Evolutionary conservation across 1,284 basidiomycete species (phyloP).

Genomic region (Ganoderma meredithae): DNA sequence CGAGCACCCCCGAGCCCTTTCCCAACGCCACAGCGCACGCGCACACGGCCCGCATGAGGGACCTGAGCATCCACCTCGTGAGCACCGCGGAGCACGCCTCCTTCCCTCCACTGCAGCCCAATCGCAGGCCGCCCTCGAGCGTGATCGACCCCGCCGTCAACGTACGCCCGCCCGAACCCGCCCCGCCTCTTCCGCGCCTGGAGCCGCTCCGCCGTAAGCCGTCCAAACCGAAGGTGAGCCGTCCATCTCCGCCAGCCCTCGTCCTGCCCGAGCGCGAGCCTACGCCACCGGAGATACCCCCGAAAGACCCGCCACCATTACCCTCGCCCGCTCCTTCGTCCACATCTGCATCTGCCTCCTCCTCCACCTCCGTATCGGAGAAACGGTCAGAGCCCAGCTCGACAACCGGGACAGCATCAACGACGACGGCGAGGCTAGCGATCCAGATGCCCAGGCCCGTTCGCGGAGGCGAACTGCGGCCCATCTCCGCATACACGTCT

Average conservation of each 20-base stretch:
- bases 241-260: not conserved
- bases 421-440: not conserved
- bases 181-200: constrained; percentile 8
- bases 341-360: not conserved
- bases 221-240: constrained; percentile 9
- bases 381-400: not conserved
- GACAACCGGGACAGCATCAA: no score
- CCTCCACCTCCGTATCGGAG: constrained; percentile 6
- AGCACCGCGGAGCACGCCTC: constrained; percentile 5
- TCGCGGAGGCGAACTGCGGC: constrained; percentile 9
- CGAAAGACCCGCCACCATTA: constrained; percentile 6
- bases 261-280: not conserved
- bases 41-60: constrained; percentile 3
- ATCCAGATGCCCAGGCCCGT: constrained; percentile 13
- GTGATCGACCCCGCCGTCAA: not conserved
- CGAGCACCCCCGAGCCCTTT: constrained; percentile 1
- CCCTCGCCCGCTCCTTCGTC: not conserved
- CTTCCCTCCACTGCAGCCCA: constrained; percentile 6
- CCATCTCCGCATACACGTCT: constrained; percentile 18
- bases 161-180: not conserved
- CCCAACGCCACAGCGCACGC: no score
- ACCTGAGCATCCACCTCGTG: constrained; percentile 4
- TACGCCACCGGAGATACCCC: constrained; percentile 2
- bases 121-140: constrained; percentile 8
- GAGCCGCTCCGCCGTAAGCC: constrained; percentile 28